These are phyloP conservation scores for Cladosporium halotolerans DNA, from an alignment of 2,329 filamentous ascomycete genomes.

Conservation along the genomic window DNA sequence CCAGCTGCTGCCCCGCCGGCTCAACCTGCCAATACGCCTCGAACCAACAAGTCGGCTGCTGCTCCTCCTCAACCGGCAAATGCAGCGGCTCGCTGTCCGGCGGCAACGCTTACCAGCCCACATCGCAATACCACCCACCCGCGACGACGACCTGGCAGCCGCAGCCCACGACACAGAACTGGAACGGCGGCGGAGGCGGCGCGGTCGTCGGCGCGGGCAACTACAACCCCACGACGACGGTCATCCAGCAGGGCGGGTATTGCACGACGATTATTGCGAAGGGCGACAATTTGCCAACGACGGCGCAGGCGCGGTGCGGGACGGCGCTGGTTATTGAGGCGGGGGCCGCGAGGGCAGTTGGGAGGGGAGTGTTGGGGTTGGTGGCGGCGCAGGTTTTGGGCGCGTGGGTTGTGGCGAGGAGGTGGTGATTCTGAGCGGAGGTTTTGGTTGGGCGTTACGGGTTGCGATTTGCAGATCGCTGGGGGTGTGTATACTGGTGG, in stretches of 20 bases:
- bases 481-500: too few relatives aligned
- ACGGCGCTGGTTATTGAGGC: conserved; percentile 30
- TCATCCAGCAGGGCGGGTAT: conserved; percentile 23
- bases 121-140: conserved; percentile 9
- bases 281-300: conserved; percentile 29
- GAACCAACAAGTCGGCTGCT: conserved; percentile 29
- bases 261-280: conserved; percentile 30
- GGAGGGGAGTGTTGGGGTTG: conserved; percentile 3
- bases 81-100: conserved; percentile 21
- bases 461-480: conserved; percentile 17
- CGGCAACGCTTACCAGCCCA: conserved; percentile 18
- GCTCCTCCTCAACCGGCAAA: conserved; percentile 26
- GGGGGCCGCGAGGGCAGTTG: conserved; percentile 4
- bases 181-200: not conserved
- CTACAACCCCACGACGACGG: conserved; percentile 17
- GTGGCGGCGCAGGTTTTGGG: conserved; percentile 3
- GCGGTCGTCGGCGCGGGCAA: conserved; percentile 11
- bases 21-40: conserved; percentile 27
- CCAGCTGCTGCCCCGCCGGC: conserved; percentile 29
- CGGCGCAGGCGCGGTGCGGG: conserved; percentile 28
- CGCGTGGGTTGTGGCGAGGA: conserved; percentile 1
- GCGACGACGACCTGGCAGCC: conserved; percentile 14
- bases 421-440: conserved; percentile 1
- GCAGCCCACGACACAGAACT: conserved; percentile 14
- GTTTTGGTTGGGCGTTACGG: not conserved